Evolutionary conservation across 106 monocot genomes (phyloP), one percentile per base, ranked within the genome.

Genomic region (Apostasia ramifera): DNA sequence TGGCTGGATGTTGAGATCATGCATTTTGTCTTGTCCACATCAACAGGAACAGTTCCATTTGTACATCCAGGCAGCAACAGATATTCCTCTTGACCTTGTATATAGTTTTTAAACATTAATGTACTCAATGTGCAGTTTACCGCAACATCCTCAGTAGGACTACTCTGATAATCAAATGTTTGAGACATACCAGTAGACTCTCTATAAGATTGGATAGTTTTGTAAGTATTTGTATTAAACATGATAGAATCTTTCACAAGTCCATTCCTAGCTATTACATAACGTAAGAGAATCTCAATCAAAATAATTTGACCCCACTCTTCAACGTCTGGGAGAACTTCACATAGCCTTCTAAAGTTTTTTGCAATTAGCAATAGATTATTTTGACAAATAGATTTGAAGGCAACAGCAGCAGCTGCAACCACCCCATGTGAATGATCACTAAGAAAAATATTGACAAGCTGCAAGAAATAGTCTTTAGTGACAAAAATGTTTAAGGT

Each of bases 251-350:
- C 87, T 66, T 79, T 78, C 3, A 83, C 87, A 58, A 98, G 80
- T 52, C 97, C 97, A 83, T 98, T 87, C 37, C 82, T 87, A 62
- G 97, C 92, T 57, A 90, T 66, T 15, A 83, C 76, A 78, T 92
- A 93, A 49, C 97, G 72, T 67, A 98, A 62, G 66, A 98, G 82
- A 72, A 92, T 83, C 53, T 98, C 87, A 64, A 85, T 85, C 68
- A 98, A 71, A 71, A 81, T 47, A 77, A 98, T 85, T 66, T 98
- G 97, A 37, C 93, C 86, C 97, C 97, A 98, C 66, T 98, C 97
- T 42, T 93, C 97, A 67, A 92, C 75, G 69, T 98, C 97, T 58
- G 92, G 97, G 53, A 98, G 84, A 39, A 78, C 84, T 70, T 92
- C 89, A 76, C 97, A 92, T 40, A 98, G 48, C 62, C 83, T 89